Percentiles rank a stretch among this genome's conserved stretches.
Conservation (phyloP, 139 green algal species). For the Picochlorum sp. region DNA sequence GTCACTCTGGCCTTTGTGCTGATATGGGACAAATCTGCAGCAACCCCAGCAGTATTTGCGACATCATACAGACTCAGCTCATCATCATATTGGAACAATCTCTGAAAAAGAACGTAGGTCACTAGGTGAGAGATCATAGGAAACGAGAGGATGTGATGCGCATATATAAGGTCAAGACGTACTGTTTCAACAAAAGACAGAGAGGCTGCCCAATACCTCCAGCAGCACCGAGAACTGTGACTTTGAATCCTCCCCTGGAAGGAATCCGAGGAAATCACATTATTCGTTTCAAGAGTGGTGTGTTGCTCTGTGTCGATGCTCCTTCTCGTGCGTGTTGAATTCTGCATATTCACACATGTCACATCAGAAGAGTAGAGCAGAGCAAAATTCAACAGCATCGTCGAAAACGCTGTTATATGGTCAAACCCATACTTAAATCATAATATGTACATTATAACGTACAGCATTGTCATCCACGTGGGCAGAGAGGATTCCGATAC, state of each 20-base stretch:
- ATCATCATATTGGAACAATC: background rate
- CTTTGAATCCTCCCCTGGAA: constrained; percentile 22
- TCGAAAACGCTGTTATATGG: no score
- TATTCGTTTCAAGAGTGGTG: background rate
- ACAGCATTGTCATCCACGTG: no score
- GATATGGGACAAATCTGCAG: constrained; percentile 88
- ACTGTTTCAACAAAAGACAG: constrained; percentile 77
- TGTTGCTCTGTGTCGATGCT: background rate
- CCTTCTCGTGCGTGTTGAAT: no score
- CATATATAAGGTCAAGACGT: background rate
- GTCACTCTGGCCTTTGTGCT: constrained; percentile 77
- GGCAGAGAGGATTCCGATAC: no score
- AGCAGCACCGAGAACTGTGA: constrained; percentile 69
- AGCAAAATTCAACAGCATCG: no score
- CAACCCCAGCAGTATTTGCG: constrained; percentile 80
- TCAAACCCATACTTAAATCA: no score
- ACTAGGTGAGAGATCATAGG: background rate
- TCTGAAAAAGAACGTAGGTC: background rate
- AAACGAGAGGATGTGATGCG: no score
- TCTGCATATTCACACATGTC: background rate
- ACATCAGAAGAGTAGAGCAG: background rate
- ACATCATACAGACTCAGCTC: constrained; percentile 96
- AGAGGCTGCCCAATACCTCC: constrained; percentile 84
- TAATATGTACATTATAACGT: no score
- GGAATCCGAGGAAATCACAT: background rate